These are phyloP conservation scores for Alternaria postmessia DNA, from an alignment of 2,329 filamentous ascomycete genomes.

Conservation along the genomic window DNA sequence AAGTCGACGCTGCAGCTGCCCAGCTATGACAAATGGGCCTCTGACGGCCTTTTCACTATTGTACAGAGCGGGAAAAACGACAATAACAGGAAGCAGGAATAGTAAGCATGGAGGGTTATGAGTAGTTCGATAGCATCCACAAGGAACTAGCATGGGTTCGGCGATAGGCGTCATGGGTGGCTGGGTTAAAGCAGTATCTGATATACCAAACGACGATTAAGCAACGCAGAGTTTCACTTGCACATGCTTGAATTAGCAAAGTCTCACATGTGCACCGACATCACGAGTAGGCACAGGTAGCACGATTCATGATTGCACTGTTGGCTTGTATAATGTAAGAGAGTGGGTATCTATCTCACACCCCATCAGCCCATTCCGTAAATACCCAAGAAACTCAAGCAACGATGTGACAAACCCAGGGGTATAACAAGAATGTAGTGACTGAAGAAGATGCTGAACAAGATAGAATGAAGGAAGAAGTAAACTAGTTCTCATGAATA, in stretches of 20 bases:
- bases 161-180: conserved; percentile 33
- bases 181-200: conserved; percentile 20
- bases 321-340: conserved; percentile 1
- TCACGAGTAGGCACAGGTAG: background rate
- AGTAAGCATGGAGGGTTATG: conserved; percentile 6
- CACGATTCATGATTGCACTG: background rate
- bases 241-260: background rate
- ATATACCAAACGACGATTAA: conserved; percentile 10
- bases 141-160: conserved; percentile 25
- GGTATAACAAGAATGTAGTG: conserved; percentile 11
- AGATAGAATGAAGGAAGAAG: conserved; percentile 1
- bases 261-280: background rate
- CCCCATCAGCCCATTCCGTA: conserved; percentile 1
- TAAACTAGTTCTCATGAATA: conserved; percentile 1
- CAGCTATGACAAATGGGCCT: conserved; percentile 28
- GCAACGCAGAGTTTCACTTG: background rate
- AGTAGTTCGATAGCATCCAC: conserved; percentile 11
- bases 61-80: background rate
- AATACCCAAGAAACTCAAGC: conserved; percentile 1
- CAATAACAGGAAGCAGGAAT: background rate
- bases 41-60: conserved; percentile 13
- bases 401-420: conserved; percentile 4
- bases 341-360: conserved; percentile 24
- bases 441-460: background rate
- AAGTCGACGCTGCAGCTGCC: conserved; percentile 38